Evolutionary conservation across 495 filamentous ascomycete species (phyloP), one percentile per base, ranked within the genome.

Genomic region (Penicillium parvum): DNA sequence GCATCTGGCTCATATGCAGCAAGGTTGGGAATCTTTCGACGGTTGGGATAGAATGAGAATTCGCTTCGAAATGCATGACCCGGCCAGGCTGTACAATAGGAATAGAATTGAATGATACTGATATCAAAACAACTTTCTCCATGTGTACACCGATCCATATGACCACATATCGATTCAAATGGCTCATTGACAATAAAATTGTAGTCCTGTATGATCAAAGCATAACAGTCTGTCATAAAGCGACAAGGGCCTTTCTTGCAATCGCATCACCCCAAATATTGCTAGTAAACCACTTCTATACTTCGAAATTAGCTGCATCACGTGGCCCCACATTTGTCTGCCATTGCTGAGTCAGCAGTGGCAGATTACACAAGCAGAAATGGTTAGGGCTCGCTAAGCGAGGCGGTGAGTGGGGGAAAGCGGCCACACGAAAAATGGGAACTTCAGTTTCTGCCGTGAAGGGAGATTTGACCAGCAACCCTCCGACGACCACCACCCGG

Each of bases 401-500:
- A 73, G 58, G 57, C 61, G 63, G 61, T 60, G 63, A 60, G 46
- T 18, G 37, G 49, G 52, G 58, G 54, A 56, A 58, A 60, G 63
- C 61, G 63, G 61, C 68, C 68, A 68, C 69, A 69, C 67, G 69
- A 71, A 72, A 73, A 70, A 45, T 61, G 48, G 48, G 32, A 48
- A 50, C 51, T 55, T 58, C 54, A 55, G 49, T 61, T 58, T 61
- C 55, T 61, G 56, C 56, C 56, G 56, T 57, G 55, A 57, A 57
- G 57, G 62, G 65, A 66, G 67, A 69, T 62, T 68, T 68, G 69
- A 71, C 69, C 72, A 74, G 71, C 70, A 73, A 63, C 66, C 69
- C 62, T 65, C 64, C 64, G 64, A 64, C 68, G 70, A 74, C 68
- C 62, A 69, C 51, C 60, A 59, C 61, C 60, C 62, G 65, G 61